These are phyloP conservation scores for Conoideocrella luteorostrata DNA, from an alignment of 2,329 filamentous ascomycete species.

Conservation along the genomic window DNA sequence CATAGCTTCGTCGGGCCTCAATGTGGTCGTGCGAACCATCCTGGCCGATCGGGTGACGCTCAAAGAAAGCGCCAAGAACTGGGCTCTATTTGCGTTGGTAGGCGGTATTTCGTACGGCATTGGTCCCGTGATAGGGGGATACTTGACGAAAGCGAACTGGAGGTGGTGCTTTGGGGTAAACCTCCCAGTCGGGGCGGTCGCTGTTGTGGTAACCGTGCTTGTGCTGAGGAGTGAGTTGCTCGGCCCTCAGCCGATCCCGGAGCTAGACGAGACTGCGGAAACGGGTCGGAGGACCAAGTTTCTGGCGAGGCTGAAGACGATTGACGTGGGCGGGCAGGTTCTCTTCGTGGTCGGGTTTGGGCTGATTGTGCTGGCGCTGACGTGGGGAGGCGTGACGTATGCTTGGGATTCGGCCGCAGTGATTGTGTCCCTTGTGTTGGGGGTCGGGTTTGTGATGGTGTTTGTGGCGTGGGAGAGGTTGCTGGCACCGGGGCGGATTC, in stretches of 20 bases:
- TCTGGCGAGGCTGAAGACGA: conserved; percentile 40
- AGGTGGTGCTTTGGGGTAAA: conserved; percentile 62
- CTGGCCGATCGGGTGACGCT: conserved; percentile 58
- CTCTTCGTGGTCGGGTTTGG: conserved; percentile 50
- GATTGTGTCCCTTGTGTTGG: conserved; percentile 41
- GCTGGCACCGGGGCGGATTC: conserved; percentile 40
- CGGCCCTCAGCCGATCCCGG: conserved; percentile 41
- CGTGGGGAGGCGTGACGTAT: conserved; percentile 50
- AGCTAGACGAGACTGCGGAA: conserved; percentile 33
- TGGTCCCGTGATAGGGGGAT: conserved; percentile 56
- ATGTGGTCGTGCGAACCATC: conserved; percentile 55
- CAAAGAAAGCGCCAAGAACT: conserved; percentile 56
- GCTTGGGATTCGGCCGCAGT: conserved; percentile 44
- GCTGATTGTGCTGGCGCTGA: conserved; percentile 47
- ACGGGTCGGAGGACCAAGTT: conserved; percentile 28
- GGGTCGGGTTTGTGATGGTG: conserved; percentile 30
- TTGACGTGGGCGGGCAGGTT: conserved; percentile 50
- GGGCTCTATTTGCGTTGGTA: conserved; percentile 54
- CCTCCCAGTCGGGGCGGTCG: conserved; percentile 47
- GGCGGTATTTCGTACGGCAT: conserved; percentile 53
- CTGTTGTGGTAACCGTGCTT: conserved; percentile 47
- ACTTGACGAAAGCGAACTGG: conserved; percentile 51
- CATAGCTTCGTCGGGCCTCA: conserved; percentile 53
- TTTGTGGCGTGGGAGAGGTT: conserved; percentile 49
- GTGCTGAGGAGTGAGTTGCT: conserved; percentile 54